A percentile compares a stretch with the other conserved stretches of the same genome.
Evolutionary conservation across 2,329 filamentous ascomycete species (phyloP).

Genomic region (Pyrenophora teres): DNA sequence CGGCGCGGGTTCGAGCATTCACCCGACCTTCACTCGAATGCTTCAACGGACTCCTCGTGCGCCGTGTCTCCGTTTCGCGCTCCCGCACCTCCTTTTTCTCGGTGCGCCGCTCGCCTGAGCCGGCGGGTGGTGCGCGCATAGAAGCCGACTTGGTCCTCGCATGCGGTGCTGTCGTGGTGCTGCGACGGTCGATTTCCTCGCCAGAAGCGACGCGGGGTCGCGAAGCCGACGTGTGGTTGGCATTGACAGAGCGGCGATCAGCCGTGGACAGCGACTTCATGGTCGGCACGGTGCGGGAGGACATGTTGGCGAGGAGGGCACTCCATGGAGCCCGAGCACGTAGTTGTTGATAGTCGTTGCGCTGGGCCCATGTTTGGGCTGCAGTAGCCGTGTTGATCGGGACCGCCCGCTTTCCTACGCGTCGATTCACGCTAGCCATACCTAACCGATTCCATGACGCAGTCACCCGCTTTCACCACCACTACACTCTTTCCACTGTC

Average conservation of each 20-base stretch:
- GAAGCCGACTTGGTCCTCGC: slow-evolving; percentile 34
- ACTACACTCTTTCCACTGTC: too few relatives aligned
- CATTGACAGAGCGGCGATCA: slow-evolving; percentile 41
- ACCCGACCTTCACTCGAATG: slow-evolving; percentile 39
- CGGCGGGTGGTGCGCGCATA: slow-evolving; percentile 20
- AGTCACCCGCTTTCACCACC: too few relatives aligned
- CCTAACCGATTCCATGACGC: slow-evolving; percentile 16
- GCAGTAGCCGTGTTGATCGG: slow-evolving; percentile 15
- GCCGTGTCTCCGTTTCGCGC: slow-evolving; percentile 40
- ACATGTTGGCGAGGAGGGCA: slow-evolving; percentile 33
- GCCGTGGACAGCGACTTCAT: slow-evolving; percentile 36
- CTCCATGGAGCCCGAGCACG: slow-evolving; percentile 33
- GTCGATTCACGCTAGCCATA: slow-evolving; percentile 17
- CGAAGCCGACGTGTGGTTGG: slow-evolving; percentile 38
- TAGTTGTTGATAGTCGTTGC: slow-evolving; percentile 27
- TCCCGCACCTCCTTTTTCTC: slow-evolving; percentile 46
- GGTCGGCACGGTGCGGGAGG: slow-evolving; percentile 38
- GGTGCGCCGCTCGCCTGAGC: slow-evolving; percentile 37
- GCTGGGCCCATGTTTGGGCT: slow-evolving; percentile 22
- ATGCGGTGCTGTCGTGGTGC: slow-evolving; percentile 32
- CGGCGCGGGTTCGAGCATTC: slow-evolving; percentile 39
- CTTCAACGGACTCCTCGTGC: slow-evolving; percentile 47
- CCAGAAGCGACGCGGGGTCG: slow-evolving; percentile 46
- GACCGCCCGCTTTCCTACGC: slow-evolving; percentile 19
- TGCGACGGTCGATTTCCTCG: slow-evolving; percentile 39